These are phyloP conservation scores for Tulasnella sp. DNA, from an alignment of 768 basidiomycete genomes.

Conservation along the genomic window DNA sequence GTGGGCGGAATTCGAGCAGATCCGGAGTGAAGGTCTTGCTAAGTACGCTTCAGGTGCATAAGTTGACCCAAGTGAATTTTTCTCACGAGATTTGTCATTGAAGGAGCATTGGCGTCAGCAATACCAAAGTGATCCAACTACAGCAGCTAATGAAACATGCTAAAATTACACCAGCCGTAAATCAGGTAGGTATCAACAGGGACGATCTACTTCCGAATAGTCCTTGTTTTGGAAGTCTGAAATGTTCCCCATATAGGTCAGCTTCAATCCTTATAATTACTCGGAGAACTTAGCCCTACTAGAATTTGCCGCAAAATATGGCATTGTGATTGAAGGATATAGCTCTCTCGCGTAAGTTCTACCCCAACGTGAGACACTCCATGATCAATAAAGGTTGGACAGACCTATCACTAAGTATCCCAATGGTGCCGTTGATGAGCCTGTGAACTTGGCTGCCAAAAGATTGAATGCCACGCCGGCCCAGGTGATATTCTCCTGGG, in stretches of 20 bases:
- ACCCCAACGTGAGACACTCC: no score
- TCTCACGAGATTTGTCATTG: constrained; percentile 5
- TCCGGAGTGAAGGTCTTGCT: constrained; percentile 42
- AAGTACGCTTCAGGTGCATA: constrained; percentile 29
- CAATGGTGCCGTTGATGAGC: constrained; percentile 51
- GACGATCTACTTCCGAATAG: background rate
- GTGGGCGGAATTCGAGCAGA: constrained; percentile 47
- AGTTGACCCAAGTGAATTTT: background rate
- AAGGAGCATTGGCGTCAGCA: constrained; percentile 68
- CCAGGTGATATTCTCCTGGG: constrained; percentile 61
- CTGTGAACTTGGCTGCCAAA: constrained; percentile 39
- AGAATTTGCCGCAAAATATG: constrained; percentile 39
- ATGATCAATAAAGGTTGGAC: background rate
- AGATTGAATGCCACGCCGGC: constrained; percentile 43
- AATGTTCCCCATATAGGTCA: constrained; percentile 33
- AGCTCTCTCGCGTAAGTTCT: constrained; percentile 46
- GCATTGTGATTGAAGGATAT: constrained; percentile 55
- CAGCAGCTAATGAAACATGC: constrained; percentile 39
- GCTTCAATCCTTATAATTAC: constrained; percentile 60
- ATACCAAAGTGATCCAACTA: constrained; percentile 43
- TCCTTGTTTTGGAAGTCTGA: background rate
- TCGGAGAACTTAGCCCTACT: constrained; percentile 43
- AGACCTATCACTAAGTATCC: constrained; percentile 48
- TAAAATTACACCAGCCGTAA: constrained; percentile 48
- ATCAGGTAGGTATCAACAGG: constrained; percentile 41